Percentiles rank a stretch among this genome's conserved stretches.
These are phyloP conservation scores for Nowakowskiella sp. DNA, from an alignment of 192 early-diverging fungal species.

Conservation along the genomic window DNA sequence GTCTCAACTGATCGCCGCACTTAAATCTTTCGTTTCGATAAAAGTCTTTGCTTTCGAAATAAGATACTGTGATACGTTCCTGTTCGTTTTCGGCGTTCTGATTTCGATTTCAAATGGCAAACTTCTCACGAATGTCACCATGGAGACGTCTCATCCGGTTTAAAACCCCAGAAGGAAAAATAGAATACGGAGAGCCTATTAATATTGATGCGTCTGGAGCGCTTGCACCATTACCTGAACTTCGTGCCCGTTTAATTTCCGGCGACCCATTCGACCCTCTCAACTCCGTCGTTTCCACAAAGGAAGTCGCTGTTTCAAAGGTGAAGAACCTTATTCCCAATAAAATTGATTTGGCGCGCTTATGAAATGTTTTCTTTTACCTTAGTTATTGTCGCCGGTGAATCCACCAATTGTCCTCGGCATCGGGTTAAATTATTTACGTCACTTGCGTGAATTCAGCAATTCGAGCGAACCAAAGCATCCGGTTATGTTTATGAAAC, in stretches of 20 bases:
- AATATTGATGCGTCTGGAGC: no score
- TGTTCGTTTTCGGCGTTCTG: no score
- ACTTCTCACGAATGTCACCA: not conserved
- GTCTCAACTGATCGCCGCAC: no score
- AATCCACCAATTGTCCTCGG: slow-evolving; percentile 29
- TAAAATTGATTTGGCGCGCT: slow-evolving; percentile 3
- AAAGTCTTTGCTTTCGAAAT: no score
- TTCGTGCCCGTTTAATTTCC: slow-evolving; percentile 36
- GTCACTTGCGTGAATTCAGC: slow-evolving; percentile 49
- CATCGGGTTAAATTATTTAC: slow-evolving; percentile 53
- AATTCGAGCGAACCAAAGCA: slow-evolving; percentile 34
- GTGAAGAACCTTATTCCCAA: slow-evolving; percentile 7
- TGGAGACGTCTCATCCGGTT: slow-evolving; percentile 30
- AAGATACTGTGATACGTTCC: no score
- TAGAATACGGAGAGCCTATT: slow-evolving; percentile 40
- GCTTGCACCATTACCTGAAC: slow-evolving; percentile 7
- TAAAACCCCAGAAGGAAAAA: slow-evolving; percentile 34
- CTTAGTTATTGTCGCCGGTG: slow-evolving; percentile 41
- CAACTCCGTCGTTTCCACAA: slow-evolving; percentile 23
- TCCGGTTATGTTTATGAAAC: slow-evolving; percentile 56
- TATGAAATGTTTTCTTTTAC: slow-evolving; percentile 4
- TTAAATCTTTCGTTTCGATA: no score
- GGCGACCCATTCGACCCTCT: slow-evolving; percentile 33
- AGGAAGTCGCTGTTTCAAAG: slow-evolving; percentile 31
- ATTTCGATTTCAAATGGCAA: no score